These are phyloP conservation scores for Cordyceps cicadae DNA, from an alignment of 2,329 filamentous ascomycete genomes.

Conservation along the genomic window DNA sequence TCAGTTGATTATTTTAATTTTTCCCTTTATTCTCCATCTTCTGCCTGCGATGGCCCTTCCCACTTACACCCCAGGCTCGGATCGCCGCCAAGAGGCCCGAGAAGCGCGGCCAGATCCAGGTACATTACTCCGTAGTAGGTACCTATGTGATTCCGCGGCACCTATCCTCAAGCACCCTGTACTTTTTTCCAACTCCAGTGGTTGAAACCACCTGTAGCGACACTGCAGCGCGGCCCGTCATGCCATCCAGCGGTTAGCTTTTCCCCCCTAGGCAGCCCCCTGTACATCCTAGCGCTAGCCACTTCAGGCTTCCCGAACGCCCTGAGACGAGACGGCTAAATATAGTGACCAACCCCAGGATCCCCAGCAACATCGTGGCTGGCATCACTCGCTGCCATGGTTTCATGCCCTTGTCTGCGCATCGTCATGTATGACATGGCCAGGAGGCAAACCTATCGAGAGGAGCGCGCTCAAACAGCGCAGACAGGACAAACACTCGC, in stretches of 20 bases:
- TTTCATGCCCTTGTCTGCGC: not conserved
- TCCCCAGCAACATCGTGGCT: not conserved
- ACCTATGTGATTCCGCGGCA: no score
- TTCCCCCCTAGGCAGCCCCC: not conserved
- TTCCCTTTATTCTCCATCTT: not conserved
- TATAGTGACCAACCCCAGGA: not conserved
- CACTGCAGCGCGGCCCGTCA: no score
- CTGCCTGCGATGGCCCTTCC: not conserved
- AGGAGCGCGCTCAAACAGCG: no score
- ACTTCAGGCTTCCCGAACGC: not conserved
- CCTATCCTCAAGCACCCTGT: not conserved
- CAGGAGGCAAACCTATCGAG: not conserved
- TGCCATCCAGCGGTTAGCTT: not conserved
- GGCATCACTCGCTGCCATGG: not conserved
- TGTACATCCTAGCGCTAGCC: not conserved
- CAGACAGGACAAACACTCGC: not conserved
- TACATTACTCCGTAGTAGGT: no score
- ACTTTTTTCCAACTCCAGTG: not conserved
- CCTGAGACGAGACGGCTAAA: not conserved
- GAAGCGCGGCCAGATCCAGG: not conserved
- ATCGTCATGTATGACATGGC: not conserved
- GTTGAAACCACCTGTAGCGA: not conserved
- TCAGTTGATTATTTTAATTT: no score
- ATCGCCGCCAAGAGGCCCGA: not conserved
- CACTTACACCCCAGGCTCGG: not conserved